phyloP scores from a whole-genome alignment of 768 basidiomycete species.

The Naematelia aurantialba region DNA sequence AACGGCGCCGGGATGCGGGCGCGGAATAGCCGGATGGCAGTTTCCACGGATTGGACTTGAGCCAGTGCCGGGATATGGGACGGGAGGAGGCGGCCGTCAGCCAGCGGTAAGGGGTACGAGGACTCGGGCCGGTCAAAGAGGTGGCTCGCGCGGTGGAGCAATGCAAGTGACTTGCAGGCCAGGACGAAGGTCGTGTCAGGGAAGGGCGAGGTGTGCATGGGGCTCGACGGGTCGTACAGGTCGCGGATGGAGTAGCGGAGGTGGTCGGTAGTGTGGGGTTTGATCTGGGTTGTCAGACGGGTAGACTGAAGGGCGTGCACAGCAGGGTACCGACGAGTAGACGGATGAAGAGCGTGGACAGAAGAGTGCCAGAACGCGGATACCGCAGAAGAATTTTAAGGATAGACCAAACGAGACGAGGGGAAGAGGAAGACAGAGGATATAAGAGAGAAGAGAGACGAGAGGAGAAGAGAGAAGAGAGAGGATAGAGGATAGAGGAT shows the following conservation, averaged over 20 bases:
- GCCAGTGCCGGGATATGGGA: constrained; percentile 20
- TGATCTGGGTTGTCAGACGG: constrained; percentile 6
- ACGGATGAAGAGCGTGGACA: background rate
- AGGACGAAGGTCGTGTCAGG: constrained; percentile 33
- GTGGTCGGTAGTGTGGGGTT: background rate
- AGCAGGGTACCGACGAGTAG: too few relatives aligned
- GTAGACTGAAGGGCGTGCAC: too few relatives aligned
- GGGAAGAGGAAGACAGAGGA: too few relatives aligned
- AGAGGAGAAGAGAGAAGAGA: background rate
- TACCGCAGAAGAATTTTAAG: too few relatives aligned
- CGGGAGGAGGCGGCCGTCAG: constrained; percentile 15
- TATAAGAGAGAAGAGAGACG: too few relatives aligned
- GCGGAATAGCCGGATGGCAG: constrained; percentile 21
- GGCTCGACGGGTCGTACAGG: constrained; percentile 19
- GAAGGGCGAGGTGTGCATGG: constrained; percentile 14
- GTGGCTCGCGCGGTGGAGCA: constrained; percentile 32
- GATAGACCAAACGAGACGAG: too few relatives aligned
- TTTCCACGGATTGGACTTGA: constrained; percentile 19
- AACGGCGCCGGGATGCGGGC: constrained; percentile 19
- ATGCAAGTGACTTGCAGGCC: constrained; percentile 31
- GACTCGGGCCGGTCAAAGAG: constrained; percentile 39
- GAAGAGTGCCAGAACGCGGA: too few relatives aligned
- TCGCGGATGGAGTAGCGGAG: constrained; percentile 22
- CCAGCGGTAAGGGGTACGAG: constrained; percentile 10
- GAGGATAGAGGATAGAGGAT: background rate